Evolutionary conservation across 169 alveolate genomes (phyloP).

Genomic region (Plasmodium cynomolgi): DNA sequence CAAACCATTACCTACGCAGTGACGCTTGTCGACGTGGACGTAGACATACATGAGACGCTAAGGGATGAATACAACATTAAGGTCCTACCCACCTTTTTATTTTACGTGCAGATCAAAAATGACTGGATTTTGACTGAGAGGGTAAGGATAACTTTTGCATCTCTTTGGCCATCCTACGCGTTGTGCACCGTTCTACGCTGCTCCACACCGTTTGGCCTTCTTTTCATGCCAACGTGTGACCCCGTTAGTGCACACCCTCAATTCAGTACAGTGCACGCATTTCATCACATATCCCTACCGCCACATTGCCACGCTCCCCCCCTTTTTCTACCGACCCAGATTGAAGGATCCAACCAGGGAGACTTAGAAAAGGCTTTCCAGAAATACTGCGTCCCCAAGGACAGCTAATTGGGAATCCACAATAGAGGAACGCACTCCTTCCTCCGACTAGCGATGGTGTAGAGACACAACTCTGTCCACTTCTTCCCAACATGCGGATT

Average conservation of each 20-base stretch:
- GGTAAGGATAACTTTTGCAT: background rate
- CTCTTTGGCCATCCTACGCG: background rate
- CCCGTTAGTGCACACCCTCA: background rate
- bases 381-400: background rate
- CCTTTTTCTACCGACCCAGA: background rate
- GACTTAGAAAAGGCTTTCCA: constrained; percentile 8
- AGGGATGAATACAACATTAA: constrained; percentile 21
- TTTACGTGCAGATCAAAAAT: constrained; percentile 46
- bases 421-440: background rate
- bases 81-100: constrained; percentile 51
- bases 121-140: constrained; percentile 37
- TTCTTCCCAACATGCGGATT: background rate
- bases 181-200: too few relatives aligned
- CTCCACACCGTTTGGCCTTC: background rate
- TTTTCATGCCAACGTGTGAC: background rate
- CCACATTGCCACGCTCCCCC: background rate
- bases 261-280: background rate
- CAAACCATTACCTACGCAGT: constrained; percentile 13
- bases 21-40: constrained; percentile 53
- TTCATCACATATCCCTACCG: background rate
- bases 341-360: background rate
- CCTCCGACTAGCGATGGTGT: background rate
- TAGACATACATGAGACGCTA: constrained; percentile 30
- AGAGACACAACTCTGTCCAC: background rate
- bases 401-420: background rate